Percentiles rank a stretch among this genome's conserved stretches.
These are phyloP conservation scores for Pythium monospermum DNA, from an alignment of 352 stramenopile genomes.

Conservation along the genomic window DNA sequence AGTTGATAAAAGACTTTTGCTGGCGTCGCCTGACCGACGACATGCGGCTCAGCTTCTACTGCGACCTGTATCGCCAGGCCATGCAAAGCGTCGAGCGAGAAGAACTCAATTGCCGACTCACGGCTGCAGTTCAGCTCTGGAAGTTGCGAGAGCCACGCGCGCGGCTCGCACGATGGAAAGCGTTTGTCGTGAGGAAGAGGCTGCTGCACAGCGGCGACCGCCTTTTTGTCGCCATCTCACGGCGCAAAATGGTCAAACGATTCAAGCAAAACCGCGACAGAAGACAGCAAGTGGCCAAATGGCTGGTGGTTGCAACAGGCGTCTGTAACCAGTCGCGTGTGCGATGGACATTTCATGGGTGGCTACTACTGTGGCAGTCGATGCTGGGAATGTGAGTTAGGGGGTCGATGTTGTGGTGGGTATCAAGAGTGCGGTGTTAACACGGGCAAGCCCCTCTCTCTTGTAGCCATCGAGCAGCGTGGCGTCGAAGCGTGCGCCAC, in stretches of 20 bases:
- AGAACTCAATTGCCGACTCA: slow-evolving; percentile 23
- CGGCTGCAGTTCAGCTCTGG: slow-evolving; percentile 41
- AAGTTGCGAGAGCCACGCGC: slow-evolving; percentile 36
- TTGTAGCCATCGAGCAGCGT: slow-evolving; percentile 34
- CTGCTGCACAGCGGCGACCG: slow-evolving; percentile 24
- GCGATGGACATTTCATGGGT: slow-evolving; percentile 31
- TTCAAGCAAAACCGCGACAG: slow-evolving; percentile 21
- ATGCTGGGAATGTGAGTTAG: slow-evolving; percentile 40
- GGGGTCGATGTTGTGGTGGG: background rate
- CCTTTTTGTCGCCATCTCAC: slow-evolving; percentile 23
- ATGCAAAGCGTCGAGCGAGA: slow-evolving; percentile 34
- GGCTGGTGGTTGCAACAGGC: slow-evolving; percentile 16
- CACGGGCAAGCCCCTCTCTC: background rate
- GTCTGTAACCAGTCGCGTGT: slow-evolving; percentile 24
- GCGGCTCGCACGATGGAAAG: slow-evolving; percentile 40
- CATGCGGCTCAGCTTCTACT: slow-evolving; percentile 47
- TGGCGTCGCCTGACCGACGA: slow-evolving; percentile 59
- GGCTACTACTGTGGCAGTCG: slow-evolving; percentile 35
- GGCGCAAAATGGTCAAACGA: slow-evolving; percentile 20
- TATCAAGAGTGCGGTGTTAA: background rate
- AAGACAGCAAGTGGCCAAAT: slow-evolving; percentile 23
- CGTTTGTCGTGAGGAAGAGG: slow-evolving; percentile 32
- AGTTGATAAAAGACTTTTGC: slow-evolving; percentile 30
- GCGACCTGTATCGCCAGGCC: slow-evolving; percentile 38
- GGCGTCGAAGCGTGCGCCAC: slow-evolving; percentile 27